phyloP scores from a whole-genome alignment of 495 filamentous ascomycete species.

The Pseudotulostoma volvatum region DNA sequence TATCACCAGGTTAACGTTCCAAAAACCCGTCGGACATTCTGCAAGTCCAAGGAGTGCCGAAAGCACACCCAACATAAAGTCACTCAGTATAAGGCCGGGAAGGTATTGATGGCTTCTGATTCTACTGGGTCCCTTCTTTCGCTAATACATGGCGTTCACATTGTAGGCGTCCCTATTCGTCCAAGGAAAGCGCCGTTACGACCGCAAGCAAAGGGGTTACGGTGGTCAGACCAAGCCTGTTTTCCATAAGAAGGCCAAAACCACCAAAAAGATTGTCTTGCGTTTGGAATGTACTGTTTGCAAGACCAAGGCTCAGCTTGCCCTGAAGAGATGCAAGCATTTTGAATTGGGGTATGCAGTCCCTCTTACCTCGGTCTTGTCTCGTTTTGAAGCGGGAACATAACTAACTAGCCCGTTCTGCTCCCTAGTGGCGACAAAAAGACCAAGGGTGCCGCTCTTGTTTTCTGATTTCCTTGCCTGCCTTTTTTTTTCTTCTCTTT shows the following conservation, averaged over 20 bases:
- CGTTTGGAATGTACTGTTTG: conserved; percentile 88
- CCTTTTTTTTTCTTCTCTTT: not conserved
- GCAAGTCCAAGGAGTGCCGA: conserved; percentile 86
- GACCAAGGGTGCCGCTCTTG: conserved; percentile 99
- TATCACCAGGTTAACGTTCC: conserved; percentile 63
- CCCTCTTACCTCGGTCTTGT: too few relatives aligned
- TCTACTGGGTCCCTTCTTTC: conserved; percentile 7
- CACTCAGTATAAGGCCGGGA: conserved; percentile 94
- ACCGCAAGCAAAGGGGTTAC: conserved; percentile 97
- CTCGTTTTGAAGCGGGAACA: not conserved
- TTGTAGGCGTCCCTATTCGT: conserved; percentile 74
- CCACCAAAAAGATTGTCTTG: conserved; percentile 99
- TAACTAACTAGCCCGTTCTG: too few relatives aligned
- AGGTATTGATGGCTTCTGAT: conserved; percentile 29
- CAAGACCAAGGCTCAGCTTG: conserved; percentile 97
- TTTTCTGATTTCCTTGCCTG: conserved; percentile 53
- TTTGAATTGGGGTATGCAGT: conserved; percentile 89
- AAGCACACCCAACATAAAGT: conserved; percentile 93
- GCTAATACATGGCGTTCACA: conserved; percentile 2
- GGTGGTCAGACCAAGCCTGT: conserved; percentile 99
- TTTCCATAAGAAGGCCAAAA: conserved; percentile 99
- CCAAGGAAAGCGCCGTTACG: conserved; percentile 99
- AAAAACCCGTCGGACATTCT: conserved; percentile 84
- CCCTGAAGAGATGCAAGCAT: conserved; percentile 99
- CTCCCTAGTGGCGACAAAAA: conserved; percentile 95